phyloP scores from a whole-genome alignment of 106 monocot species.

The Allium fistulosum region DNA sequence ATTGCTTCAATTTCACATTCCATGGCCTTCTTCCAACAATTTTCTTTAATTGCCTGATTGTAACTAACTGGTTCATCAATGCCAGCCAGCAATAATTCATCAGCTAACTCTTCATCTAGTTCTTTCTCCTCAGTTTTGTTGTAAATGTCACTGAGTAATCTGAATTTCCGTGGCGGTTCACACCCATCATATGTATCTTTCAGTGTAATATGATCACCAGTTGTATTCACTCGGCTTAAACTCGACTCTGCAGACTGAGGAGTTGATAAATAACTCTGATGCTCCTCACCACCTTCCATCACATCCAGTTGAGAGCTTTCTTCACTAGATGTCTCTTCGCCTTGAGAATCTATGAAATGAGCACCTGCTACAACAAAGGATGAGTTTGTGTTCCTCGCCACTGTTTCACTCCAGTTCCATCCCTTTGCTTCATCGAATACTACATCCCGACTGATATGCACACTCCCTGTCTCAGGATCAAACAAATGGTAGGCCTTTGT shows the following conservation, averaged over 20 bases:
- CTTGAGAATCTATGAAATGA: too few species aligned
- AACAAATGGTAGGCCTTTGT: background rate
- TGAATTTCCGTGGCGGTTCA: background rate
- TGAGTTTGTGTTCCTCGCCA: background rate
- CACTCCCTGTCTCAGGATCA: background rate
- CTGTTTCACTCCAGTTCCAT: background rate
- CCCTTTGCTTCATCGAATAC: background rate
- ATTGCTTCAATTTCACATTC: background rate
- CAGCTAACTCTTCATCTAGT: background rate
- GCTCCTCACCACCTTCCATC: too few species aligned
- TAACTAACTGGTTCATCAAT: background rate
- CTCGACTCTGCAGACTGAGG: background rate
- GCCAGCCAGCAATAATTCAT: background rate
- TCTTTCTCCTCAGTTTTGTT: background rate
- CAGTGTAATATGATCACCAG: background rate
- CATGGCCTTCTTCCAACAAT: background rate
- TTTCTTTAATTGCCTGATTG: background rate
- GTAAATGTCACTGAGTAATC: background rate
- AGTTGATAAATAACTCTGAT: too few species aligned
- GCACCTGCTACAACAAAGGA: background rate
- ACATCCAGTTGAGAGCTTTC: too few species aligned
- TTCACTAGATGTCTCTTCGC: too few species aligned
- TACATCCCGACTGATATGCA: background rate
- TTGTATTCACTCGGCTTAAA: background rate
- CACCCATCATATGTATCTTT: background rate